Conservation (phyloP, 2,329 filamentous ascomycete species). For the Fusarium haematococcum region DNA sequence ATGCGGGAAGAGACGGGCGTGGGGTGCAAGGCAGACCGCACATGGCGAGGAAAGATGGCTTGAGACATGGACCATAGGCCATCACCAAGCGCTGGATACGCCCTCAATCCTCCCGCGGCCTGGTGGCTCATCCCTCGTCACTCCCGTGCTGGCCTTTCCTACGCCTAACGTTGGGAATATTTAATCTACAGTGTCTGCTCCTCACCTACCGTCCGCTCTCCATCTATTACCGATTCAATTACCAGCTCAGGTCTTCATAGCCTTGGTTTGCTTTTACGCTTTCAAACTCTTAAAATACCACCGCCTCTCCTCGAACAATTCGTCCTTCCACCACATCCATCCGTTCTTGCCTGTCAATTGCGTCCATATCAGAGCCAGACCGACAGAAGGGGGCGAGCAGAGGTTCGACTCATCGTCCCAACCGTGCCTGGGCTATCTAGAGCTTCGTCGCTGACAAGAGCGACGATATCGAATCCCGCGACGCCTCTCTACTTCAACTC, state of each 20-base stretch:
- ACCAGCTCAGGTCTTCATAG: constrained; percentile 23
- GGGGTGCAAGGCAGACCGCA: no score
- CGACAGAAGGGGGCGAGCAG: no score
- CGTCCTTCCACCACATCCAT: constrained; percentile 2
- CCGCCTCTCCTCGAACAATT: constrained; percentile 5
- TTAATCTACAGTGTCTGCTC: constrained; percentile 48
- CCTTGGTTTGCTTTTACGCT: neutral
- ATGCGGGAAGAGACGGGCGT: no score
- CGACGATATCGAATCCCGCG: constrained; percentile 17
- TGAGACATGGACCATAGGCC: constrained; percentile 1
- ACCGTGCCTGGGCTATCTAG: constrained; percentile 15
- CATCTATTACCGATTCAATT: constrained; percentile 37
- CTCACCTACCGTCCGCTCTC: constrained; percentile 33
- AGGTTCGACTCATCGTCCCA: no score
- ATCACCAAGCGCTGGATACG: neutral
- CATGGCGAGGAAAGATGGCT: no score
- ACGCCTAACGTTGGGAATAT: constrained; percentile 32
- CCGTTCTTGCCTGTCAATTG: constrained; percentile 16
- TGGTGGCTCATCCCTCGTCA: constrained; percentile 14
- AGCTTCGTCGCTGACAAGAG: constrained; percentile 26
- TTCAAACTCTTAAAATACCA: no score
- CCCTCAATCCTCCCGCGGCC: constrained; percentile 14
- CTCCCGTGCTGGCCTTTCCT: constrained; percentile 23
- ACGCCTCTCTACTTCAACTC: constrained; percentile 10
- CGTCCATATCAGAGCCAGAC: no score